These are phyloP conservation scores for Starmerella lactis-condensi DNA, from an alignment of 805 yeast genomes.

Conservation along the genomic window DNA sequence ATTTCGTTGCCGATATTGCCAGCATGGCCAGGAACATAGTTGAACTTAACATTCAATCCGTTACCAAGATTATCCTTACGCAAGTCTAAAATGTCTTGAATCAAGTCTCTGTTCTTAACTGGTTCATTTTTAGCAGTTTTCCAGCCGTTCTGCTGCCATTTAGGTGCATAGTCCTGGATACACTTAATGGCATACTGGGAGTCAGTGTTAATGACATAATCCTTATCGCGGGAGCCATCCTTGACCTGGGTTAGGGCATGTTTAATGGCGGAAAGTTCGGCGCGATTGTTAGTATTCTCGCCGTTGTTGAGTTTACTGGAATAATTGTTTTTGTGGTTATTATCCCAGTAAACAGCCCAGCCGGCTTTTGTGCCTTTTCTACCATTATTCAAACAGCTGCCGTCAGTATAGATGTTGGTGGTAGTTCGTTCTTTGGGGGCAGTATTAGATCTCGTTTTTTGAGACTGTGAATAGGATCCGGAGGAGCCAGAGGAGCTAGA, in stretches of 20 bases:
- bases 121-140: constrained; percentile 1
- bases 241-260: constrained; percentile 1
- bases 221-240: not conserved
- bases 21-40: constrained; percentile 1
- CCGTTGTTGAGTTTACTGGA: not conserved
- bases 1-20: constrained; percentile 1
- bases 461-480: no score
- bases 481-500: not conserved
- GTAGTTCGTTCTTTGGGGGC: no score
- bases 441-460: no score
- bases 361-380: not conserved
- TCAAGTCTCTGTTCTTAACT: constrained; percentile 1
- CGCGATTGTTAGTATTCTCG: constrained; percentile 1
- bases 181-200: constrained; percentile 1
- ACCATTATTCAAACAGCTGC: constrained; percentile 1
- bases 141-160: constrained; percentile 1
- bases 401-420: constrained; percentile 1
- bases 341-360: constrained; percentile 1
- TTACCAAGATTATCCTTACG: not conserved
- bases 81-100: not conserved
- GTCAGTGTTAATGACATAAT: not conserved
- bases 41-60: not conserved
- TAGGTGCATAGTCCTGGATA: constrained; percentile 1
- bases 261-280: not conserved
- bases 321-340: not conserved